These are phyloP conservation scores for peach (Prunus persica) DNA, from an alignment of 306 rosid species.

Conservation along the genomic window DNA sequence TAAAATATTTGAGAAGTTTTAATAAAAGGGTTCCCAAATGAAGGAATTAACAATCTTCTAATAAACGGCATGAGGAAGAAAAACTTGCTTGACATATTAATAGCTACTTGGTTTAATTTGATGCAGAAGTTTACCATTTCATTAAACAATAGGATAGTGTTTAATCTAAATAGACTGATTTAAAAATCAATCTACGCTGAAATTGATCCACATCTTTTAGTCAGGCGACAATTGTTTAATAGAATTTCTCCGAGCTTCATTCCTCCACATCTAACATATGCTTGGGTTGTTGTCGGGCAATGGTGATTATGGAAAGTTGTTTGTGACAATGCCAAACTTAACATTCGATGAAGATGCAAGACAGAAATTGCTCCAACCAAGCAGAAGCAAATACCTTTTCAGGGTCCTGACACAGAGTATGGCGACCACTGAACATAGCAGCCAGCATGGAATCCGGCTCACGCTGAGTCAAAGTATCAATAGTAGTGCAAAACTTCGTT, in stretches of 20 bases:
- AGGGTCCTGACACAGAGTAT: constrained; percentile 56
- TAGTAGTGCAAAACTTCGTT: constrained; percentile 73
- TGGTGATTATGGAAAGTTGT: background rate
- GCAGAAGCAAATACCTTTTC: constrained; percentile 32
- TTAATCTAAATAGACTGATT: background rate
- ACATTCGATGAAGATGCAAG: background rate
- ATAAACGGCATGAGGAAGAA: background rate
- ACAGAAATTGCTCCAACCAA: background rate
- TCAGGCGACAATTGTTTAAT: too few relatives aligned
- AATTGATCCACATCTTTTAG: background rate
- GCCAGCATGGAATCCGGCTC: constrained; percentile 96
- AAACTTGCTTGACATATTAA: background rate
- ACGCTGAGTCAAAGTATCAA: constrained; percentile 71
- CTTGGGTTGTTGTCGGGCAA: too few relatives aligned
- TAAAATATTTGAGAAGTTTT: too few relatives aligned
- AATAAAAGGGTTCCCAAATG: too few relatives aligned
- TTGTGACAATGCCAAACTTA: background rate
- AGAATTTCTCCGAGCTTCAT: too few relatives aligned
- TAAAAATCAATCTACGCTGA: background rate
- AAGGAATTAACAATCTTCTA: background rate
- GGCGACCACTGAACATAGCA: constrained; percentile 96
- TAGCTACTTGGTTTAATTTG: background rate
- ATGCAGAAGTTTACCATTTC: background rate
- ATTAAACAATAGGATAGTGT: background rate
- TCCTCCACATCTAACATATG: too few relatives aligned